Evolutionary conservation across 768 basidiomycete species (phyloP).

Genomic region (Lentinula sp.): DNA sequence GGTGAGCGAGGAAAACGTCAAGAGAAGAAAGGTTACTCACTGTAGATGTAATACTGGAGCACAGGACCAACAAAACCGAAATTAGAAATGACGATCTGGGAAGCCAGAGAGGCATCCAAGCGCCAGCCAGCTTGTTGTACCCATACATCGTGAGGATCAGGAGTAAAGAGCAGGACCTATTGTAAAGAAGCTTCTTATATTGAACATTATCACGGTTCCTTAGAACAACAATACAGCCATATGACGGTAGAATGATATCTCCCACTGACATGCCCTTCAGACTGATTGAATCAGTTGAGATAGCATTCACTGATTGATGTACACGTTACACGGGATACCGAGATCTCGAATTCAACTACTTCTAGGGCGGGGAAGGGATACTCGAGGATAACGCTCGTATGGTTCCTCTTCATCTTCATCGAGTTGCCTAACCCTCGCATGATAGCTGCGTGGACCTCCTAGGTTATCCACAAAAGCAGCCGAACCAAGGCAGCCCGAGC

Average conservation of each 20-base stretch:
- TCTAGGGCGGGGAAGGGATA: neutral
- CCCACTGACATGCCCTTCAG: too few relatives aligned
- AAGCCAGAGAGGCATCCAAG: slow-evolving; percentile 5
- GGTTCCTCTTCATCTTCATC: neutral
- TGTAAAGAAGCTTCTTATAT: neutral
- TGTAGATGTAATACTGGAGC: slow-evolving; percentile 4
- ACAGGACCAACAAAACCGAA: slow-evolving; percentile 2
- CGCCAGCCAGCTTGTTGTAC: slow-evolving; percentile 1
- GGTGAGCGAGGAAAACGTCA: neutral
- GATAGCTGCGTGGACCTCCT: neutral
- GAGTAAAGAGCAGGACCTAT: neutral
- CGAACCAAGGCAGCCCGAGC: neutral
- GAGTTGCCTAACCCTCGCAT: neutral
- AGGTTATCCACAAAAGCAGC: neutral
- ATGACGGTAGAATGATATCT: too few relatives aligned
- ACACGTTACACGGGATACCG: too few relatives aligned
- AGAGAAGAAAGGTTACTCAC: neutral
- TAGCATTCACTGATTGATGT: too few relatives aligned
- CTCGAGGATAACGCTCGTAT: neutral
- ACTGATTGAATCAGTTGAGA: too few relatives aligned
- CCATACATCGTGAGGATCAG: neutral
- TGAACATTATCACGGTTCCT: too few relatives aligned
- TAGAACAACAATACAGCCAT: too few relatives aligned
- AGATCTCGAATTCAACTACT: too few relatives aligned
- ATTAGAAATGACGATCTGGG: neutral